phyloP scores from a whole-genome alignment of 768 basidiomycete species.

The Leccinum boreale region DNA sequence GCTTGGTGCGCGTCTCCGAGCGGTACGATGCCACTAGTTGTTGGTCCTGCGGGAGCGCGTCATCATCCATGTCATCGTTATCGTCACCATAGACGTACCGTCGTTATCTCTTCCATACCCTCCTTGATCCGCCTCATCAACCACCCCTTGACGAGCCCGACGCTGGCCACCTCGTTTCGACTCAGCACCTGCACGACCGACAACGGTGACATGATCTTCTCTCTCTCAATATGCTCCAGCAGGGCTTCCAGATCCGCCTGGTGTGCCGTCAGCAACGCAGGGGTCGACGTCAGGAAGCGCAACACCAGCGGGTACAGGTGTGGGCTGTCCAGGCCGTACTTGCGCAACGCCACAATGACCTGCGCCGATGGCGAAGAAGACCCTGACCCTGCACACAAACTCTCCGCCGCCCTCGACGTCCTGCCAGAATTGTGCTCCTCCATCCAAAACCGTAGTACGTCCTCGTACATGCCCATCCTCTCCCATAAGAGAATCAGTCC shows the following conservation, averaged over 20 bases:
- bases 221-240: slow-evolving; percentile 74
- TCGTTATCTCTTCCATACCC: slow-evolving; percentile 72
- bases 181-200: slow-evolving; percentile 86
- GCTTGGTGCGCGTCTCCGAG: slow-evolving; percentile 73
- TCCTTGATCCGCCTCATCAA: slow-evolving; percentile 74
- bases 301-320: slow-evolving; percentile 86
- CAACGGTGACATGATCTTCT: slow-evolving; percentile 84
- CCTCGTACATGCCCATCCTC: slow-evolving; percentile 92
- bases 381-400: slow-evolving; percentile 23
- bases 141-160: slow-evolving; percentile 92
- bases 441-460: slow-evolving; percentile 92
- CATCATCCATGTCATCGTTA: neutral
- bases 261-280: slow-evolving; percentile 70
- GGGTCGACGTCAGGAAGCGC: slow-evolving; percentile 82
- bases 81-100: slow-evolving; percentile 45
- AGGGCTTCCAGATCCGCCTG: slow-evolving; percentile 66
- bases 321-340: slow-evolving; percentile 70
- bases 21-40: slow-evolving; percentile 87
- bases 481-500: slow-evolving; percentile 93
- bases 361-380: slow-evolving; percentile 32
- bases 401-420: neutral
- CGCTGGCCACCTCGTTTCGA: slow-evolving; percentile 84
- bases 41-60: slow-evolving; percentile 61
- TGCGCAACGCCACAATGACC: slow-evolving; percentile 68
- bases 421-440: slow-evolving; percentile 45